phyloP scores from a whole-genome alignment of 768 basidiomycete species.

The Psilocybe cyanescens region DNA sequence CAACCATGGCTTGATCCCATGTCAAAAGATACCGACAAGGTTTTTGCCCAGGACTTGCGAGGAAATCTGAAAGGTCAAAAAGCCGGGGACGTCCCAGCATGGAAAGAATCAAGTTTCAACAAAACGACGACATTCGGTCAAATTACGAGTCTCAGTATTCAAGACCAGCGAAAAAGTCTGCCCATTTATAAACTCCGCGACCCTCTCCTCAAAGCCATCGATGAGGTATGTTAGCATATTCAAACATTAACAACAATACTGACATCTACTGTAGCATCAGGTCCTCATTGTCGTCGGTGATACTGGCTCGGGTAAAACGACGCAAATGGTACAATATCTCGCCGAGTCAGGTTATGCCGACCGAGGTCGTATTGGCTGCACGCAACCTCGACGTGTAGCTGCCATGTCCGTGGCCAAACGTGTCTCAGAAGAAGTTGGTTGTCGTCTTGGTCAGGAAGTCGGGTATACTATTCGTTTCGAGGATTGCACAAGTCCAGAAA shows the following conservation, averaged over 20 bases:
- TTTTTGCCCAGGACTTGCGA: constrained; percentile 93
- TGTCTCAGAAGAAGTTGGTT: constrained; percentile 98
- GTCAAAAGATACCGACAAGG: constrained; percentile 82
- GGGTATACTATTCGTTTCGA: constrained; percentile 99
- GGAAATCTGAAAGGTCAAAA: constrained; percentile 83
- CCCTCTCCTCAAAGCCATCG: constrained; percentile 86
- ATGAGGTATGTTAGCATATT: constrained; percentile 62
- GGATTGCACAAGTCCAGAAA: constrained; percentile 98
- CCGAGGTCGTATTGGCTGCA: constrained; percentile 90
- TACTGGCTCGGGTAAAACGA: constrained; percentile 98
- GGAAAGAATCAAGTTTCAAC: constrained; percentile 93
- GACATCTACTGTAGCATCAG: constrained; percentile 69
- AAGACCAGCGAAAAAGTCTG: constrained; percentile 89
- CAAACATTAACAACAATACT: constrained; percentile 10
- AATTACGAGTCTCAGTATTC: constrained; percentile 87
- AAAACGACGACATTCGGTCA: constrained; percentile 96
- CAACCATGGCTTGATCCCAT: constrained; percentile 99
- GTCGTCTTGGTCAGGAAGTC: constrained; percentile 95
- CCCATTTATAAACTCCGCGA: constrained; percentile 97
- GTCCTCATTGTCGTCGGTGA: constrained; percentile 98
- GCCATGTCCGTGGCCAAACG: constrained; percentile 99
- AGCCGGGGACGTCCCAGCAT: constrained; percentile 81
- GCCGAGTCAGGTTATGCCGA: constrained; percentile 95
- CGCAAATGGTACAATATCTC: constrained; percentile 98
- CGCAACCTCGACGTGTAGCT: constrained; percentile 98